Evolutionary conservation across 768 basidiomycete genomes (phyloP).

Genomic region (Boletus speciosus): DNA sequence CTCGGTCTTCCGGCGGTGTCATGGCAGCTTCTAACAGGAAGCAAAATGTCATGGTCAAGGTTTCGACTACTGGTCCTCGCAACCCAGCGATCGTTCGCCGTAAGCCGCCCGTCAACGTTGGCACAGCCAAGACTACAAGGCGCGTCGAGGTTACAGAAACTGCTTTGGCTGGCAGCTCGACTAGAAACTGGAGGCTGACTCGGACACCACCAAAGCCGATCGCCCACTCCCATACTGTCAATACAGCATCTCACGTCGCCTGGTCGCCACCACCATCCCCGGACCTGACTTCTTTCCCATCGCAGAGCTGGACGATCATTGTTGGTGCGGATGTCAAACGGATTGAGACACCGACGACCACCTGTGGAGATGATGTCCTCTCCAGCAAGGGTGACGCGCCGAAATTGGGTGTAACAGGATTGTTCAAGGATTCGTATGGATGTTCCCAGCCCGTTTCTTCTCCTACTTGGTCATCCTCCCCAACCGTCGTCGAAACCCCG

Average conservation of each 20-base stretch:
- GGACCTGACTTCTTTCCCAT: constrained; percentile 2
- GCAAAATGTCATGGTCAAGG: neutral
- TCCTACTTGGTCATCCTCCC: neutral
- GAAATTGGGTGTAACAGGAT: neutral
- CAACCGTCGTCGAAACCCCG: neutral
- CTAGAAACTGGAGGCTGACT: neutral
- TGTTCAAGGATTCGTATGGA: neutral
- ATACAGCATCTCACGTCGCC: too few species aligned
- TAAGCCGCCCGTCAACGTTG: neutral
- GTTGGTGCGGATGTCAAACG: neutral
- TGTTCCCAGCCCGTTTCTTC: neutral
- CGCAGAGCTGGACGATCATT: constrained; percentile 1
- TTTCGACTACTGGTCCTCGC: neutral
- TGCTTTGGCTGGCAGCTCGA: too few species aligned
- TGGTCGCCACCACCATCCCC: neutral
- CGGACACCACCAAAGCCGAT: neutral
- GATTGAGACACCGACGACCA: neutral
- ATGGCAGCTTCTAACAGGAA: neutral
- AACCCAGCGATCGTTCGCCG: neutral
- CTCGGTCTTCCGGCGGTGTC: neutral
- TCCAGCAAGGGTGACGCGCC: neutral
- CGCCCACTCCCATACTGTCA: too few species aligned
- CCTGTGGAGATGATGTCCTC: neutral
- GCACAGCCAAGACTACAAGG: neutral
- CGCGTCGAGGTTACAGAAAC: neutral